Evolutionary conservation across 768 basidiomycete genomes (phyloP).

Genomic region (Trametes cingulata): DNA sequence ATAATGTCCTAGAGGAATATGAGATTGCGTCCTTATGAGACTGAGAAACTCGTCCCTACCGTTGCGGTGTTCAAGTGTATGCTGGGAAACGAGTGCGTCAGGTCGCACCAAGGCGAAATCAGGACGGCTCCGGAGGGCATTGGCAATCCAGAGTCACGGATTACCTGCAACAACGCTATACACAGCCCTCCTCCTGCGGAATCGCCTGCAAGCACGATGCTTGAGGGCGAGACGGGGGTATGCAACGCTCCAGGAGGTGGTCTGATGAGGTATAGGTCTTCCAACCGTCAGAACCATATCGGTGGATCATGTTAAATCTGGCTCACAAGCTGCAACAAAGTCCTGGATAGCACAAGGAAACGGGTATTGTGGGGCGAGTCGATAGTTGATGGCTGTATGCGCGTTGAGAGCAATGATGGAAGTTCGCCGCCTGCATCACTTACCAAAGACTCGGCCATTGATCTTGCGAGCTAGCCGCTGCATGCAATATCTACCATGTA

Average conservation of each 20-base stretch:
- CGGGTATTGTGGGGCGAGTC: slow-evolving; percentile 95
- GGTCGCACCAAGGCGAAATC: slow-evolving; percentile 90
- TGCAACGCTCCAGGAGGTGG: slow-evolving; percentile 83
- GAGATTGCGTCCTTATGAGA: not conserved
- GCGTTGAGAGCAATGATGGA: not conserved
- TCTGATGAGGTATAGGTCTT: slow-evolving; percentile 86
- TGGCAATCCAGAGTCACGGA: slow-evolving; percentile 83
- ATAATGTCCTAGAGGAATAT: slow-evolving; percentile 64
- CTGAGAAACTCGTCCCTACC: slow-evolving; percentile 40
- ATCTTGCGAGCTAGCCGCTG: slow-evolving; percentile 91
- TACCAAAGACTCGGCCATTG: slow-evolving; percentile 84
- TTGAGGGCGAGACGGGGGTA: slow-evolving; percentile 72
- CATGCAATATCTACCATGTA: slow-evolving; percentile 57
- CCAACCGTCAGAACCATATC: not conserved
- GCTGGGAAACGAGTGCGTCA: slow-evolving; percentile 96
- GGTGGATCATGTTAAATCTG: not conserved
- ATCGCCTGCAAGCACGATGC: slow-evolving; percentile 87
- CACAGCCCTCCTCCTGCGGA: slow-evolving; percentile 91
- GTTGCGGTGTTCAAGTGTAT: slow-evolving; percentile 83
- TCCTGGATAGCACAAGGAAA: slow-evolving; percentile 95
- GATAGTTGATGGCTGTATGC: slow-evolving; percentile 68
- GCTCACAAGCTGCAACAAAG: slow-evolving; percentile 79
- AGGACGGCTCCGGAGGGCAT: slow-evolving; percentile 85
- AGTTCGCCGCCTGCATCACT: slow-evolving; percentile 19
- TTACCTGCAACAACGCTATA: slow-evolving; percentile 79